phyloP scores from a whole-genome alignment of 2,329 filamentous ascomycete genomes.

The Sphaceloma murrayae region DNA sequence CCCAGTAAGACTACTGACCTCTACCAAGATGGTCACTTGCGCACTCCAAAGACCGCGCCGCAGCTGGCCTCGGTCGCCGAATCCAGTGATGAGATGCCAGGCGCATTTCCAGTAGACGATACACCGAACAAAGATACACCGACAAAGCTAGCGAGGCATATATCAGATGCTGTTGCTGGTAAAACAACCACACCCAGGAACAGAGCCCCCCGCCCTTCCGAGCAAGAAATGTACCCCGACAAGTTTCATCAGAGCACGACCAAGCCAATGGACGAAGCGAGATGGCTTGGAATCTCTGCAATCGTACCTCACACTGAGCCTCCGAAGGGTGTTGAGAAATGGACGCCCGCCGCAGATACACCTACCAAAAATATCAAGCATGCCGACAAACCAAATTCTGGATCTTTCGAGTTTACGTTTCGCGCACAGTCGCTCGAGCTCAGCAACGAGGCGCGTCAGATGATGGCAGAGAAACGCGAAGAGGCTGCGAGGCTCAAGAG shows the following conservation, averaged over 20 bases:
- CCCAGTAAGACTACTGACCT: slow-evolving; percentile 27
- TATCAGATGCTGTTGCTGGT: slow-evolving; percentile 15
- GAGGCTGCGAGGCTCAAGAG: slow-evolving; percentile 63
- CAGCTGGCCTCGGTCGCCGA: slow-evolving; percentile 40
- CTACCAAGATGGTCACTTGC: slow-evolving; percentile 26
- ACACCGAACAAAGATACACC: slow-evolving; percentile 19
- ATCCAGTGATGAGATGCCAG: slow-evolving; percentile 35
- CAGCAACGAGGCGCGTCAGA: slow-evolving; percentile 50
- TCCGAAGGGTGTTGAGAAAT: slow-evolving; percentile 33
- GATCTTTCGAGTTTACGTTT: slow-evolving; percentile 55
- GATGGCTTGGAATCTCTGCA: slow-evolving; percentile 73
- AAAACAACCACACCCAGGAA: slow-evolving; percentile 51
- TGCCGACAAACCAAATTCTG: slow-evolving; percentile 37
- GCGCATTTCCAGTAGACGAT: slow-evolving; percentile 26
- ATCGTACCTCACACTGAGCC: slow-evolving; percentile 51
- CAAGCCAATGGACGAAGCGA: slow-evolving; percentile 66
- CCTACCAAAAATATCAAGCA: slow-evolving; percentile 46
- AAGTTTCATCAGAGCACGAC: slow-evolving; percentile 66
- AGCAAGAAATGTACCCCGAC: slow-evolving; percentile 85
- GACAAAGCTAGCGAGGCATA: slow-evolving; percentile 19
- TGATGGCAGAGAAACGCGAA: slow-evolving; percentile 59
- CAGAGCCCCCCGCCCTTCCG: slow-evolving; percentile 57
- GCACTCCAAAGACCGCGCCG: slow-evolving; percentile 27
- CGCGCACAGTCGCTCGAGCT: slow-evolving; percentile 47
- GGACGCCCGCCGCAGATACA: slow-evolving; percentile 46